phyloP scores from a whole-genome alignment of 495 filamentous ascomycete genomes.

The Aspergillus asperescens region DNA sequence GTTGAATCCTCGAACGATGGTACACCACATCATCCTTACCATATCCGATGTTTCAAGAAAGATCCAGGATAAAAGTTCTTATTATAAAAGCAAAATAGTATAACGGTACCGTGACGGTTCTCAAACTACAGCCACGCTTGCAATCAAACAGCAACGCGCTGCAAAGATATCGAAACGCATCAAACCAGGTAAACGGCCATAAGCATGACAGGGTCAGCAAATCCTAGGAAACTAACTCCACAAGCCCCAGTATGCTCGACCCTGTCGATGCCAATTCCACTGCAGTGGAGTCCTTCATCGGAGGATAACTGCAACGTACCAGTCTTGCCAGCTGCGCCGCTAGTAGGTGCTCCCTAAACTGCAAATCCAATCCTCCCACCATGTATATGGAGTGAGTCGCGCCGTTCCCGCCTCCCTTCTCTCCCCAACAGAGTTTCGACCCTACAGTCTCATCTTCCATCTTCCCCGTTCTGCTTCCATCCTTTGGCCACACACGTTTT shows the following conservation, averaged over 20 bases:
- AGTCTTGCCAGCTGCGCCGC: conserved; percentile 17
- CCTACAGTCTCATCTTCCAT: conserved; percentile 20
- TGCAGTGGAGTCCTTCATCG: conserved; percentile 16
- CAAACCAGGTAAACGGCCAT: no score
- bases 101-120: no score
- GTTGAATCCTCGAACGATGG: no score
- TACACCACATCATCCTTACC: no score
- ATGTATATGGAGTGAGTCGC: conserved; percentile 18
- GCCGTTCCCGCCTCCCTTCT: conserved; percentile 16
- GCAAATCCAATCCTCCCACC: conserved; percentile 14
- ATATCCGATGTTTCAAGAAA: no score
- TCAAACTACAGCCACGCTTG: no score
- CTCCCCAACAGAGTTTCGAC: conserved; percentile 18
- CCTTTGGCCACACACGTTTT: conserved; percentile 21
- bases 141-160: no score
- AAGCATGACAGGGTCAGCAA: no score
- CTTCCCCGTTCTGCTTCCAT: conserved; percentile 17
- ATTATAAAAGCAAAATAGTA: no score
- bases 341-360: conserved; percentile 22
- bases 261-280: conserved; percentile 9
- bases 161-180: no score
- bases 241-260: not conserved
- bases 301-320: conserved; percentile 15
- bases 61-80: no score
- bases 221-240: not conserved